Conservation (phyloP, 2,329 filamentous ascomycete genomes). For the Scedosporium minutisporum region DNA sequence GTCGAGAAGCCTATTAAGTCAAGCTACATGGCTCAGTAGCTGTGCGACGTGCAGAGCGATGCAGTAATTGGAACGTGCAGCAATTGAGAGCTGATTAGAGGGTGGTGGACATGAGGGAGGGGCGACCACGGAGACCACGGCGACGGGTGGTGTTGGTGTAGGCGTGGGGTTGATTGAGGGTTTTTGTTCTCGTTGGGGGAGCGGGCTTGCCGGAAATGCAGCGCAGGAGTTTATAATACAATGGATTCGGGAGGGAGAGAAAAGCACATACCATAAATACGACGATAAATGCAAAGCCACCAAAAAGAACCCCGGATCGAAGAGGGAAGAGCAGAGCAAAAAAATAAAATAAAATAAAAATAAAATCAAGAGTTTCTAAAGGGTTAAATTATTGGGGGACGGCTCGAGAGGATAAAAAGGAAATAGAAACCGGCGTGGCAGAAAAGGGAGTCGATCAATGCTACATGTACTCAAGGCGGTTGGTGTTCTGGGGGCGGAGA, state of each 20-base stretch:
- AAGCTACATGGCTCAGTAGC: neutral
- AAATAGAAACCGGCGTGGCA: neutral
- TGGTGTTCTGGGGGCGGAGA: neutral
- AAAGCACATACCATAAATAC: neutral
- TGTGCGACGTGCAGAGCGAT: neutral
- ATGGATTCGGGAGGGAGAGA: neutral
- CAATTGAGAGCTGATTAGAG: neutral
- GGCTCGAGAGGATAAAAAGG: neutral
- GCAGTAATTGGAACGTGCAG: neutral
- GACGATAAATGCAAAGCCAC: neutral
- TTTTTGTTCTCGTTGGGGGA: neutral
- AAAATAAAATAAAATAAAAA: constrained; percentile 1
- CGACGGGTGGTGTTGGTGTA: no score
- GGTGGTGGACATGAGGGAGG: neutral
- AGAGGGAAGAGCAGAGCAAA: neutral
- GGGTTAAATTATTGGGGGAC: neutral
- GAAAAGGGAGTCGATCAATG: neutral
- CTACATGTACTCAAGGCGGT: neutral
- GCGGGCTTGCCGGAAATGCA: neutral
- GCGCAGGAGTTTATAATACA: neutral
- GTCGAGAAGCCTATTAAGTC: neutral
- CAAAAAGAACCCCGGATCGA: neutral
- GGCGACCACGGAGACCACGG: neutral
- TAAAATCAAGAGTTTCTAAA: neutral
- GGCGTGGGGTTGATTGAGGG: constrained; percentile 2